These are phyloP conservation scores for Rutstroemia sp. DNA, from an alignment of 2,329 filamentous ascomycete species.

Conservation along the genomic window DNA sequence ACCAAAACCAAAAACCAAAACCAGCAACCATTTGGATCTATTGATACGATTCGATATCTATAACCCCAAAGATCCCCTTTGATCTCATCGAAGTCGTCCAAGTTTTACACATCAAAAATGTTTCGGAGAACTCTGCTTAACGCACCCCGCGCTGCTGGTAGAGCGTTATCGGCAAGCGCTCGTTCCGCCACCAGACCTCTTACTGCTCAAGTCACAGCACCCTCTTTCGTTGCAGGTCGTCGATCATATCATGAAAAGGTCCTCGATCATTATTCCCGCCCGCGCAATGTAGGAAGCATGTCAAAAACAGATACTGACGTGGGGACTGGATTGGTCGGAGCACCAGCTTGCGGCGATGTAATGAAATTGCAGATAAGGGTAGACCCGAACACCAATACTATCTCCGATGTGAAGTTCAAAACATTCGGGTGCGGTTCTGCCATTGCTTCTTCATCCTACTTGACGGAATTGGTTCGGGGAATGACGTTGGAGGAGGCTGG, in stretches of 20 bases:
- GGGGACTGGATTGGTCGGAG: constrained; percentile 83
- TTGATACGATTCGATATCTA: not conserved
- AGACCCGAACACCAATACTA: constrained; percentile 79
- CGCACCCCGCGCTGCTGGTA: constrained; percentile 24
- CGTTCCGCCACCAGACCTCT: constrained; percentile 20
- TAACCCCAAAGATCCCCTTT: not conserved
- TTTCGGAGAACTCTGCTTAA: constrained; percentile 26
- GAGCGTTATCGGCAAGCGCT: constrained; percentile 23
- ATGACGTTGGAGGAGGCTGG: constrained; percentile 95
- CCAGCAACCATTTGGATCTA: not conserved
- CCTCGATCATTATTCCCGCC: constrained; percentile 76
- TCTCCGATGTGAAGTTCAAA: constrained; percentile 96
- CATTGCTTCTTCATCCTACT: constrained; percentile 88
- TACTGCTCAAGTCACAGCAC: constrained; percentile 18
- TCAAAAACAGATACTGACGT: constrained; percentile 74
- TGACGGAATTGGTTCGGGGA: constrained; percentile 89
- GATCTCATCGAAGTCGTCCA: constrained; percentile 2
- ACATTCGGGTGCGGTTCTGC: constrained; percentile 92
- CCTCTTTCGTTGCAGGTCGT: constrained; percentile 20
- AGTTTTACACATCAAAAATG: constrained; percentile 16
- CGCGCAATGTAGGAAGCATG: constrained; percentile 74
- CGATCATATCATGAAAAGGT: constrained; percentile 36
- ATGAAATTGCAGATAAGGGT: constrained; percentile 94
- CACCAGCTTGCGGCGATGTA: constrained; percentile 86
- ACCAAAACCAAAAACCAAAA: not conserved